Evolutionary conservation across 2,329 filamentous ascomycete species (phyloP).

Genomic region (Alternaria alternata): DNA sequence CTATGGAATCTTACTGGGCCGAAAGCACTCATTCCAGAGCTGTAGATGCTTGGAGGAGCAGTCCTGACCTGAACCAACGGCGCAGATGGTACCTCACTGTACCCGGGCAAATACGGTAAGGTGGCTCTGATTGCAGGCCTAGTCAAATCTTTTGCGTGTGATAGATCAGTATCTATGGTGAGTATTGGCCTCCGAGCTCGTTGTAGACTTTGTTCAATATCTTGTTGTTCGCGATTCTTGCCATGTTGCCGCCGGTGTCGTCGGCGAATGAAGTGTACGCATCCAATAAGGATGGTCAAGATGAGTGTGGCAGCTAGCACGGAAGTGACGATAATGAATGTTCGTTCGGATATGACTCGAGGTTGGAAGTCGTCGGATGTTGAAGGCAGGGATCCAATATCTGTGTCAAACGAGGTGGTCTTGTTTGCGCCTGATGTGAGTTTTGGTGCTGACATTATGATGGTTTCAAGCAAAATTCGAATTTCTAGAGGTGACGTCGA

Average conservation of each 20-base stretch:
- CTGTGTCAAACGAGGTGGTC: not conserved
- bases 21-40: not conserved
- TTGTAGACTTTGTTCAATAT: constrained; percentile 12
- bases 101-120: not conserved
- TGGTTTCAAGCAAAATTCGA: not conserved
- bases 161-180: constrained; percentile 1
- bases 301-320: not conserved
- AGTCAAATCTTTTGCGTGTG: not conserved
- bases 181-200: constrained; percentile 1
- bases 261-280: constrained; percentile 4
- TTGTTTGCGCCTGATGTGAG: not conserved
- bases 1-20: not conserved
- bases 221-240: not conserved
- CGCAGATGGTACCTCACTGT: not conserved
- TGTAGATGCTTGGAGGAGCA: not conserved
- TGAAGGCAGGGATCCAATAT: not conserved
- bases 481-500: not conserved
- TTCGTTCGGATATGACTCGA: not conserved
- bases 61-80: not conserved
- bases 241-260: not conserved
- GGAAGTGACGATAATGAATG: constrained; percentile 4
- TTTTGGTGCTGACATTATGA: not conserved
- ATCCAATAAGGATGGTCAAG: constrained; percentile 1
- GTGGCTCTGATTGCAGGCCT: not conserved
- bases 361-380: not conserved